Evolutionary conservation across 2,329 filamentous ascomycete genomes (phyloP), one percentile per base, ranked within the genome.

Genomic region (Dactylellina sp.): DNA sequence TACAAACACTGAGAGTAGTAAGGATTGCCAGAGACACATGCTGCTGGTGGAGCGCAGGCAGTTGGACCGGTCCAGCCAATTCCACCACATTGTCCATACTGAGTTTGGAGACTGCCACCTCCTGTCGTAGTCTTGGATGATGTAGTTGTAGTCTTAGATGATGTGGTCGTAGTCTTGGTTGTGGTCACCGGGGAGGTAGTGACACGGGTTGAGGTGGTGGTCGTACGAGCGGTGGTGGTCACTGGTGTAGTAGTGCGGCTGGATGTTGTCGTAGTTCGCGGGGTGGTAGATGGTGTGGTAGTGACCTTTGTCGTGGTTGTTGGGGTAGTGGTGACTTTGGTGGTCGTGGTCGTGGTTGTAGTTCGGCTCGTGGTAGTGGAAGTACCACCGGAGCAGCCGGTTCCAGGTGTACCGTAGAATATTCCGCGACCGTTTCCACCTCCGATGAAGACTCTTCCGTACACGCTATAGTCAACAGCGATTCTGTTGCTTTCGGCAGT

Each of bases 1-100:
- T 79, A 81, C 50, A 71, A 47, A 78, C 84, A 84, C 80, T 85
- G 83, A 28, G 77, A 81, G 79, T 84, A 84, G 78, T 82, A 85
- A 5, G 80, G 78, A 79, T 84, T 85, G 66, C 77, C 77, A 25
- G 78, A 77, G 28, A 78, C 79, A 79, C 83, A 85, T 3, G 79
- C 79, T 16, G 75, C 76, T 32, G 83, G 83, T 39, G 79, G 76
- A 2, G 79, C 80, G 62, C 83, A 84, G 5, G 75, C 56, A 1
- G 80, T 82, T 11, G 82, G 59, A 12, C 83, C 84, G 0, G 78
- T 81, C 78, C 78, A 84, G 59, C 80, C 81, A 14, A 78, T 78
- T 6, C 83, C 83, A 76, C 83, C 84, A 77, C 83, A 84, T 78
- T 84, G 83, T 3, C 79, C 81, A 60, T 81, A 84, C 18, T 60